Evolutionary conservation across 768 basidiomycete species (phyloP), one percentile per base, ranked within the genome.

Genomic region (Russula abietina): DNA sequence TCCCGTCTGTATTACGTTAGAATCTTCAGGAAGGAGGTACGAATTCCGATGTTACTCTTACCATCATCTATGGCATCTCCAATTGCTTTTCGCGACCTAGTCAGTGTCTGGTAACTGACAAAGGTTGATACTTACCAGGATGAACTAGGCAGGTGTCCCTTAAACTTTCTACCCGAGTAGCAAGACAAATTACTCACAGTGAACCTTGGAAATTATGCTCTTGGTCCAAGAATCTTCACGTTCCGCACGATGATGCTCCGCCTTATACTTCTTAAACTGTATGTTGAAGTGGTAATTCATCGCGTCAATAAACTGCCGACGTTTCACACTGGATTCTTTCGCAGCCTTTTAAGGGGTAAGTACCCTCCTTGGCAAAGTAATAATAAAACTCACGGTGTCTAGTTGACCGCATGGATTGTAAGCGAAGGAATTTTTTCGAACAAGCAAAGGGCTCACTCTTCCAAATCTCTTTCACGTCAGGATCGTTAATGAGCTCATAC

Each of bases 21-120:
- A 54, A 22, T 11, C 17, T 19, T 52, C 41, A 61, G 43, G 24
- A n/a, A 30, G 28, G 30, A 1, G 11, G 19, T n/a, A 2, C 22
- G 33, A 45, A 49, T 28, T 36, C n/a, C 19, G 16, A 9, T 32
- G 32, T 30, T 19, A n/a, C 22, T 43, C 55, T 39, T 54, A 65
- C 64, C 64, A 17, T 65, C 60, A 24, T 62, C 64, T 14, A 65
- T 62, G 36, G 64, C 64, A 19, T 62, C 64, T 19, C 64, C 60
- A 19, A 65, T 65, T 17, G 64, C 64, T 65, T 62, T 30, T 32
- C 19, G 28, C 17, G 41, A 43, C 16, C n/a, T 5, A 8, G 16
- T 59, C 41, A 59, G 5, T n/a, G n/a, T 22, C 38, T 14, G 26
- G 5, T 33, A 16, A 52, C 24, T 4, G 10, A 33, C 50, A 52